These are phyloP conservation scores for Gautieria morchelliformis DNA, from an alignment of 768 basidiomycete species.

Conservation along the genomic window DNA sequence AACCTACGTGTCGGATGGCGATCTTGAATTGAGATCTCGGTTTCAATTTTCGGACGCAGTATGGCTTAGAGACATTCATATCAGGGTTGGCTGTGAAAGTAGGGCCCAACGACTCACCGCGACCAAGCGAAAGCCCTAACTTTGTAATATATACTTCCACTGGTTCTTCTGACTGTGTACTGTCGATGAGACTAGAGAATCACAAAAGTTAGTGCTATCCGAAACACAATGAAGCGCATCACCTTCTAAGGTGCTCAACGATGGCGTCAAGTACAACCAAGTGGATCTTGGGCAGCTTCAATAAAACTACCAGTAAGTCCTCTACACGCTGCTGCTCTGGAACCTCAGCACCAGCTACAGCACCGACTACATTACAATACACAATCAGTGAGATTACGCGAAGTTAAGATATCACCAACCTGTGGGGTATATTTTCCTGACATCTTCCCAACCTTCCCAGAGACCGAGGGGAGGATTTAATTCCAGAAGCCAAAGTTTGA, in stretches of 20 bases:
- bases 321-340: slow-evolving; percentile 53
- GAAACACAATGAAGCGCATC: slow-evolving; percentile 1
- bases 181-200: slow-evolving; percentile 50
- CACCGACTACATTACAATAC: slow-evolving; percentile 34
- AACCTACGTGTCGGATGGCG: slow-evolving; percentile 70
- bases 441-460: slow-evolving; percentile 89
- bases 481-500: slow-evolving; percentile 91
- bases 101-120: slow-evolving; percentile 46
- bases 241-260: slow-evolving; percentile 68
- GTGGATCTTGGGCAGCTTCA: slow-evolving; percentile 68
- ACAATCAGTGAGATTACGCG: background rate
- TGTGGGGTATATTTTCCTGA: slow-evolving; percentile 76
- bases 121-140: slow-evolving; percentile 76
- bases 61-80: slow-evolving; percentile 39
- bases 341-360: slow-evolving; percentile 39
- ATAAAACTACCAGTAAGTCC: slow-evolving; percentile 52
- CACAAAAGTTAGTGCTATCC: slow-evolving; percentile 1
- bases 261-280: slow-evolving; percentile 72
- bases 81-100: slow-evolving; percentile 2
- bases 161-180: slow-evolving; percentile 57
- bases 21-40: slow-evolving; percentile 82
- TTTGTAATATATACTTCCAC: slow-evolving; percentile 81
- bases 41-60: slow-evolving; percentile 73
- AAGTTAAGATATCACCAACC: slow-evolving; percentile 23
- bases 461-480: slow-evolving; percentile 77